These are phyloP conservation scores for Boletus huronensis DNA, from an alignment of 768 basidiomycete genomes.

Conservation along the genomic window DNA sequence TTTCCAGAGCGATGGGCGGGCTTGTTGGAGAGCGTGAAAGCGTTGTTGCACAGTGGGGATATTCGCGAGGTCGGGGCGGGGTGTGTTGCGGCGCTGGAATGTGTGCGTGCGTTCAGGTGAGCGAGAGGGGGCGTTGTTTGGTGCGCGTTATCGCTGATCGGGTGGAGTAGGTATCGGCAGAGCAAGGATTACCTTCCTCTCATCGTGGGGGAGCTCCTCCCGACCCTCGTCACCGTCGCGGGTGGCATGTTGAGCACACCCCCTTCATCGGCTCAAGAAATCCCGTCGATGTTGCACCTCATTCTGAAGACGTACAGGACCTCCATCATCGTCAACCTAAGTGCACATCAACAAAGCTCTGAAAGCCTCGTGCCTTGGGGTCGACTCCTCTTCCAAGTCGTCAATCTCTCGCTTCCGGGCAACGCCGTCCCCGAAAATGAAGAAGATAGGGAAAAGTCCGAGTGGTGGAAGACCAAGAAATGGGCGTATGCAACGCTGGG, in stretches of 20 bases:
- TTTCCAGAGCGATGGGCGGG: slow-evolving; percentile 76
- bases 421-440: slow-evolving; percentile 66
- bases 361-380: slow-evolving; percentile 88
- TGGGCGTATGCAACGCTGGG: slow-evolving; percentile 87
- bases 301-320: slow-evolving; percentile 87
- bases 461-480: slow-evolving; percentile 94
- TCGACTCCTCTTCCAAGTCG: slow-evolving; percentile 71
- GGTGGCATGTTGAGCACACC: slow-evolving; percentile 62
- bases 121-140: neutral
- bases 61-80: slow-evolving; percentile 79
- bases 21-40: slow-evolving; percentile 64
- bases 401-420: slow-evolving; percentile 66
- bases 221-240: slow-evolving; percentile 72
- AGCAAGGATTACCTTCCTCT: slow-evolving; percentile 54
- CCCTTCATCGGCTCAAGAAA: slow-evolving; percentile 60
- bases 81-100: slow-evolving; percentile 72
- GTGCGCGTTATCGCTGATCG: slow-evolving; percentile 36
- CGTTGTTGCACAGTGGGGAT: slow-evolving; percentile 57
- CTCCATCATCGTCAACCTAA: slow-evolving; percentile 72
- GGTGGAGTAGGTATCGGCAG: slow-evolving; percentile 60
- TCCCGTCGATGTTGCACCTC: slow-evolving; percentile 79
- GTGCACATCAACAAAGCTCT: slow-evolving; percentile 65
- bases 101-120: slow-evolving; percentile 55
- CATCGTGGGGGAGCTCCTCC: slow-evolving; percentile 65
- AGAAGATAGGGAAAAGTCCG: slow-evolving; percentile 70